Evolutionary conservation across 345 rosid genomes (phyloP).

Genomic region (Eucalyptus shirleyi): DNA sequence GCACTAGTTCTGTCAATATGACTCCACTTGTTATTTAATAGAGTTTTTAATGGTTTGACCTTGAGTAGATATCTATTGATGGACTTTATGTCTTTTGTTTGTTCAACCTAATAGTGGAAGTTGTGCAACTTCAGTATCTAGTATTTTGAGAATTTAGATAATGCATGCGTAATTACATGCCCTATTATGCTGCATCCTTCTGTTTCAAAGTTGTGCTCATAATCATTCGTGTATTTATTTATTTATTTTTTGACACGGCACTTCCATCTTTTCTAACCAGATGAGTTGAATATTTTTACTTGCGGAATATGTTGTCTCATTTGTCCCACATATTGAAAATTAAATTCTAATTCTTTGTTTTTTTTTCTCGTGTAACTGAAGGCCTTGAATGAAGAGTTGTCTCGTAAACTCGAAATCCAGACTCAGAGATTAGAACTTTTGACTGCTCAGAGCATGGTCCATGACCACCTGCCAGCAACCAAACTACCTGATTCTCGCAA

Average conservation of each 20-base stretch:
- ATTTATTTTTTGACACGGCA: neutral
- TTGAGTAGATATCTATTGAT: neutral
- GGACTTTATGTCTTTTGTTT: neutral
- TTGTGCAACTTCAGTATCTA: neutral
- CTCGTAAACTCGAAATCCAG: slow-evolving; percentile 77
- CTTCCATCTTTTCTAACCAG: neutral
- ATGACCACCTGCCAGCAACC: slow-evolving; percentile 26
- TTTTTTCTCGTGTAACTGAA: slow-evolving; percentile 14
- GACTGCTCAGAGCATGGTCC: slow-evolving; percentile 71
- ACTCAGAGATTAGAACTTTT: slow-evolving; percentile 92
- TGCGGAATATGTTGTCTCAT: neutral
- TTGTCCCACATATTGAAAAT: neutral
- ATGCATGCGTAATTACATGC: neutral
- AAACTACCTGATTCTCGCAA: slow-evolving; percentile 38
- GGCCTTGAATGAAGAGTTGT: slow-evolving; percentile 81
- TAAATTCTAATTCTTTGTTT: neutral
- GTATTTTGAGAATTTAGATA: neutral
- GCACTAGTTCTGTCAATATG: neutral
- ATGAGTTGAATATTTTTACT: neutral
- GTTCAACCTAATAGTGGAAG: neutral
- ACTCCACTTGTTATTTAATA: neutral
- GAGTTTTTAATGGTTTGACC: neutral
- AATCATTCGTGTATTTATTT: neutral
- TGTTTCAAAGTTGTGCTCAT: neutral
- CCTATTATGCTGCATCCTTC: neutral